A percentile compares a stretch with the other conserved stretches of the same genome.
Conservation (phyloP, 805 yeast species). For the Starmerella sp. region DNA sequence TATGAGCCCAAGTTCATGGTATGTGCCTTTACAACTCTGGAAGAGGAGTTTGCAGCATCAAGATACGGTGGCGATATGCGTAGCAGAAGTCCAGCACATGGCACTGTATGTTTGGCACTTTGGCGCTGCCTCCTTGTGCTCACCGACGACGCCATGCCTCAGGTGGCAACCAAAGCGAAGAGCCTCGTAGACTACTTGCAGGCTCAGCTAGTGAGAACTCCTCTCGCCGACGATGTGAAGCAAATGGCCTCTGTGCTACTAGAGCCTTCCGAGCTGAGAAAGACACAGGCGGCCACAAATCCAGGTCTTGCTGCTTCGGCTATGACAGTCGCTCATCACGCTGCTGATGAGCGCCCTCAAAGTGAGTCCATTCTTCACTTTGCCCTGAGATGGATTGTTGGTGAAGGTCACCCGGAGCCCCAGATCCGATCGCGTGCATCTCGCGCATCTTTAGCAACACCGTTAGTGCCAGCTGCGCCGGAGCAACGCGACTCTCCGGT, state of each 20-base stretch:
- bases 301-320: background rate
- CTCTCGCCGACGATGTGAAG: constrained; percentile 49
- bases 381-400: constrained; percentile 11
- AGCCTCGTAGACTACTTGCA: constrained; percentile 64
- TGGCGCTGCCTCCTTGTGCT: constrained; percentile 78
- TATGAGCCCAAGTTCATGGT: constrained; percentile 69
- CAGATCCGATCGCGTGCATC: background rate
- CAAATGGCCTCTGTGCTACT: constrained; percentile 30
- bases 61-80: constrained; percentile 48
- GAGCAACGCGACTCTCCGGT: background rate
- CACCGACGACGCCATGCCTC: constrained; percentile 79
- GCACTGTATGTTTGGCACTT: constrained; percentile 70
- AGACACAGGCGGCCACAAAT: background rate
- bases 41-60: constrained; percentile 57
- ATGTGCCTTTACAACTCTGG: constrained; percentile 73
- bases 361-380: constrained; percentile 1
- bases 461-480: background rate
- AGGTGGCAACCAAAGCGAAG: constrained; percentile 62
- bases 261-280: constrained; percentile 12
- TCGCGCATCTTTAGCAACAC: background rate
- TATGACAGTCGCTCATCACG: background rate
- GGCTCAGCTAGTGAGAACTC: constrained; percentile 51
- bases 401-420: constrained; percentile 2
- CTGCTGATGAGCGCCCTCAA: background rate
- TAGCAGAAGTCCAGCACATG: constrained; percentile 67